phyloP scores from a whole-genome alignment of 2,329 filamentous ascomycete species.

The Colletotrichum liriopes region DNA sequence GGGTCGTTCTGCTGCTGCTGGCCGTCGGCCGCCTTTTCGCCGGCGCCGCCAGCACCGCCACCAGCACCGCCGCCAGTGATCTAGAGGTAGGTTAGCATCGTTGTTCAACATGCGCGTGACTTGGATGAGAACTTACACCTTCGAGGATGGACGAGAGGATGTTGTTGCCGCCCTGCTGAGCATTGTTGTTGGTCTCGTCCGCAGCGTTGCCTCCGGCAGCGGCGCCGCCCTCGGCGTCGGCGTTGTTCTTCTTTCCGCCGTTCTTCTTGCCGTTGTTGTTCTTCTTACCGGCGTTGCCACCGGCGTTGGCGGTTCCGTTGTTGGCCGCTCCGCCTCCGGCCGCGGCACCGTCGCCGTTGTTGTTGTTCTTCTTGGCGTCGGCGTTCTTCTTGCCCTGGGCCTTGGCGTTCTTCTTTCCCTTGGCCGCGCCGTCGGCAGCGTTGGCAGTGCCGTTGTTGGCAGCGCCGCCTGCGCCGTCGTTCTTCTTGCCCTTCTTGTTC shows the following conservation, averaged over 20 bases:
- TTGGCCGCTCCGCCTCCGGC: background rate
- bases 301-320: conserved; percentile 27
- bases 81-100: conserved; percentile 8
- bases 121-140: conserved; percentile 8
- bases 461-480: conserved; percentile 16
- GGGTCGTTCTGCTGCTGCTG: conserved; percentile 7
- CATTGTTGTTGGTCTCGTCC: background rate
- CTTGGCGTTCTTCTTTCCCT: conserved; percentile 12
- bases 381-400: conserved; percentile 13
- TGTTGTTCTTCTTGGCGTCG: conserved; percentile 15
- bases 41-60: background rate
- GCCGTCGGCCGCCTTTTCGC: background rate
- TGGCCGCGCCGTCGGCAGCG: conserved; percentile 6
- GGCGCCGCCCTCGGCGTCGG: background rate
- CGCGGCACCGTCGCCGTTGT: background rate
- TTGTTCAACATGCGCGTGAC: background rate
- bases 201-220: conserved; percentile 20
- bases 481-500: conserved; percentile 16
- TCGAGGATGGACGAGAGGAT: conserved; percentile 14
- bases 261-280: too few relatives aligned
- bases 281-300: background rate
- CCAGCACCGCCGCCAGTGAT: conserved; percentile 7
- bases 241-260: background rate
- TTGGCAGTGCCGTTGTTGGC: conserved; percentile 39
- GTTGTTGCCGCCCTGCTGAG: conserved; percentile 3